Evolutionary conservation across 2,329 filamentous ascomycete species (phyloP), one percentile per base, ranked within the genome.

Genomic region (Trichoderma hamatum): DNA sequence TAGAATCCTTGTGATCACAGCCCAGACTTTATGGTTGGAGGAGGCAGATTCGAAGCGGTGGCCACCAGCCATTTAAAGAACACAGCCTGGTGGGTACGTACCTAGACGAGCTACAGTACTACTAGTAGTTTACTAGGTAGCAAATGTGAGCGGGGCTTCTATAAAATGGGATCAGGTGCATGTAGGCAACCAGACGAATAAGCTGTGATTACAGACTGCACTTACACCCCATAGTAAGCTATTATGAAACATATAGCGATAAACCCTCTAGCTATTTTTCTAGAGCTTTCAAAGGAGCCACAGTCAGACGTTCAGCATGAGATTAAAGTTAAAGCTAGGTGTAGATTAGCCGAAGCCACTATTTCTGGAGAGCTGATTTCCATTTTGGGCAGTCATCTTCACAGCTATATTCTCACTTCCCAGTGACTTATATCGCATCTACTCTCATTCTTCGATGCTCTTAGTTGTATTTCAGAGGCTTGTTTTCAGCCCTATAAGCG

Each of bases 31-130:
- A 46, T 56, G 13, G 51, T 30, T 43, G 62, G 43, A 65, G 55
- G n/a, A 28, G n/a, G 51, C 62, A 56, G 52, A 32, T 34, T 65
- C 21, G 34, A 14, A 56, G 62, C 51, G 52, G 62, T 28, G 21
- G 49, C 55, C 51, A 46, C 51, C 30, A 51, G 51, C 51, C 62
- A 46, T 28, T 65, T 28, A 55, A 34, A 51, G 61, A 34, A 28
- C 51, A 56, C 62, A 26, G 51, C n/a, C 62, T 55, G 62, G 62
- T 65, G 34, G 62, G 34, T 56, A 65, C 62, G 52, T 56, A 56
- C 46, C 26, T 54, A n/a, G n/a, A n/a, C n/a, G n/a, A n/a, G n/a
- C n/a, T n/a, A n/a, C n/a, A n/a, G n/a, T n/a, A n/a, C n/a, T n/a
- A n/a, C n/a, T 67, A 21, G 24, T 49, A 14, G 19, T 11, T 34